phyloP scores from a whole-genome alignment of 495 filamentous ascomycete genomes.

The Cairneyella variabilis region DNA sequence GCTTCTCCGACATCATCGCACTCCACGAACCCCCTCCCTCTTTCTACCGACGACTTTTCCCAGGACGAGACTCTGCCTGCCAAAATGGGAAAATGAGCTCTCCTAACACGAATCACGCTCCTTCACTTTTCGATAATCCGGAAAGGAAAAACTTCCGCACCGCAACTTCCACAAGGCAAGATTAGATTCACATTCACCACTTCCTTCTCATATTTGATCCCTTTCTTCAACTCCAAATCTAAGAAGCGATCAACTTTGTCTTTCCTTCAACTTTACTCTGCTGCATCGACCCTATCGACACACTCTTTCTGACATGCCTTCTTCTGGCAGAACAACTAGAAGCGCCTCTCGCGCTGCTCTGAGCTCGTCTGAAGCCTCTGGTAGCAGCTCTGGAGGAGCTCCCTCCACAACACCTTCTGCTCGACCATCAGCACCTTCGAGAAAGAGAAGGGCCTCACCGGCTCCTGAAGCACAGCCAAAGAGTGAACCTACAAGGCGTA shows the following conservation, averaged over 20 bases:
- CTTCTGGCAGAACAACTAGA: constrained; percentile 70
- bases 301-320: constrained; percentile 51
- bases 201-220: constrained; percentile 2
- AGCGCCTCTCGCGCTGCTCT: constrained; percentile 68
- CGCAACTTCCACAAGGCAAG: constrained; percentile 20
- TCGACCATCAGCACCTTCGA: constrained; percentile 27
- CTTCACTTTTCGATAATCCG: constrained; percentile 17
- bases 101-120: constrained; percentile 17
- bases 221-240: background rate
- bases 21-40: no score
- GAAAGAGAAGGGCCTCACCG: constrained; percentile 55
- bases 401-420: constrained; percentile 34
- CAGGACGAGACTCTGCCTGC: background rate
- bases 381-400: constrained; percentile 37
- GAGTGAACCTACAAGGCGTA: constrained; percentile 41
- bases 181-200: constrained; percentile 13
- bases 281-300: constrained; percentile 10
- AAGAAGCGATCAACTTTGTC: background rate
- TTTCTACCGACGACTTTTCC: no score
- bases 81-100: constrained; percentile 11
- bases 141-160: constrained; percentile 13
- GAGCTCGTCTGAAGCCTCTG: constrained; percentile 35
- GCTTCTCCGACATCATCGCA: no score
- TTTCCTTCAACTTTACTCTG: background rate
- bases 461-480: constrained; percentile 40